phyloP scores from a whole-genome alignment of 1,284 basidiomycete species.

The Cryptococcus jaspeensis region DNA sequence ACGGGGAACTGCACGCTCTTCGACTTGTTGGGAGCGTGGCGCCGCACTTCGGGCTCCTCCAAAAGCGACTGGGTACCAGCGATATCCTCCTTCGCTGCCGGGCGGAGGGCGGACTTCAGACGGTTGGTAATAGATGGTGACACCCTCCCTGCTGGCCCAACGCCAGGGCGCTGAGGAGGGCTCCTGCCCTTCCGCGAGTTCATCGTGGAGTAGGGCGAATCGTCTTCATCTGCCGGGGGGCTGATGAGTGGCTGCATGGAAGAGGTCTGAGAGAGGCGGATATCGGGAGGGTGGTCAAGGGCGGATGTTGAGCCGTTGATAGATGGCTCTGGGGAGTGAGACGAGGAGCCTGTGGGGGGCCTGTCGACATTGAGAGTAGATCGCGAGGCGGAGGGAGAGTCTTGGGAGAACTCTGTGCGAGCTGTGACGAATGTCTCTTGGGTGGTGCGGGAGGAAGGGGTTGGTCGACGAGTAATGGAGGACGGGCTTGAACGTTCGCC shows the following conservation, averaged over 20 bases:
- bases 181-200: background rate
- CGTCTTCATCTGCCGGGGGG: conserved; percentile 8
- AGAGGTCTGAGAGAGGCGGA: conserved; percentile 21
- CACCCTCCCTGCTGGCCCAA: background rate
- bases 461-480: background rate
- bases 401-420: conserved; percentile 22
- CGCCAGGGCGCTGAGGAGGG: background rate
- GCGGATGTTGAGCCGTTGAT: background rate
- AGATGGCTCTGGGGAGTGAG: conserved; percentile 3
- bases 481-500: background rate
- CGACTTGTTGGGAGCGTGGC: conserved; percentile 9
- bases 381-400: conserved; percentile 14
- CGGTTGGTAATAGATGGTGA: conserved; percentile 12
- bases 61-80: too few species aligned
- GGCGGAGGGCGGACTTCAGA: conserved; percentile 35
- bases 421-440: conserved; percentile 44
- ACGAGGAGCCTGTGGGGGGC: background rate
- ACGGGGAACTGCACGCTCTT: conserved; percentile 46
- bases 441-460: conserved; percentile 21
- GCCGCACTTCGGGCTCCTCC: background rate
- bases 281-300: background rate
- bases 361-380: conserved; percentile 7
- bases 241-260: conserved; percentile 26
- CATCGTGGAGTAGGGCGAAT: background rate
- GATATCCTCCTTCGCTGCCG: background rate